phyloP scores from a whole-genome alignment of 1,139 yeast genomes.

The Martiniozyma asiatica region DNA sequence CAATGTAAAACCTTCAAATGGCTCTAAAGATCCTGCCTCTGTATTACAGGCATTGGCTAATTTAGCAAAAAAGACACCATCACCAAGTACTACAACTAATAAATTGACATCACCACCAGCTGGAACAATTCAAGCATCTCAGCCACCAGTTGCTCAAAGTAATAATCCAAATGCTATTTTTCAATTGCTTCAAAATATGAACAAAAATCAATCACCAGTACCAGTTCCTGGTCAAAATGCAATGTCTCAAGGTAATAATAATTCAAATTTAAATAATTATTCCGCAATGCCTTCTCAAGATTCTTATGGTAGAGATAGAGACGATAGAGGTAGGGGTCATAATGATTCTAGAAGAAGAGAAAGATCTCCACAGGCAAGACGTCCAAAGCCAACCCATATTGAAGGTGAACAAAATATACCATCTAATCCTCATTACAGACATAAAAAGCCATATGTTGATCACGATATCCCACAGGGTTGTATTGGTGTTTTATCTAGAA shows the following conservation, averaged over 20 bases:
- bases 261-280: neutral
- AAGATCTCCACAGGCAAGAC: conserved; percentile 43
- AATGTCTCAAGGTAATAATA: neutral
- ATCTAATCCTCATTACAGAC: conserved; percentile 63
- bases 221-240: too few relatives aligned
- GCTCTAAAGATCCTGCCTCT: conserved; percentile 37
- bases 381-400: conserved; percentile 24
- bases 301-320: conserved; percentile 17
- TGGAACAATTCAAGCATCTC: conserved; percentile 6
- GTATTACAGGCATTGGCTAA: conserved; percentile 58
- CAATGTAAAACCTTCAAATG: conserved; percentile 6
- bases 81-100: conserved; percentile 17
- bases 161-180: conserved; percentile 34
- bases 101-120: conserved; percentile 14
- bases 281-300: conserved; percentile 6
- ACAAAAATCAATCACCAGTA: too few relatives aligned
- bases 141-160: conserved; percentile 11
- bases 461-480: conserved; percentile 65
- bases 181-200: conserved; percentile 30
- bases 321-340: conserved; percentile 15
- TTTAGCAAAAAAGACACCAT: conserved; percentile 25
- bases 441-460: conserved; percentile 60
- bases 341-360: conserved; percentile 40
- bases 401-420: conserved; percentile 53
- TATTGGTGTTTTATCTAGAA: conserved; percentile 76